phyloP scores from a whole-genome alignment of 495 filamentous ascomycete genomes.

The Penicillium canescens region DNA sequence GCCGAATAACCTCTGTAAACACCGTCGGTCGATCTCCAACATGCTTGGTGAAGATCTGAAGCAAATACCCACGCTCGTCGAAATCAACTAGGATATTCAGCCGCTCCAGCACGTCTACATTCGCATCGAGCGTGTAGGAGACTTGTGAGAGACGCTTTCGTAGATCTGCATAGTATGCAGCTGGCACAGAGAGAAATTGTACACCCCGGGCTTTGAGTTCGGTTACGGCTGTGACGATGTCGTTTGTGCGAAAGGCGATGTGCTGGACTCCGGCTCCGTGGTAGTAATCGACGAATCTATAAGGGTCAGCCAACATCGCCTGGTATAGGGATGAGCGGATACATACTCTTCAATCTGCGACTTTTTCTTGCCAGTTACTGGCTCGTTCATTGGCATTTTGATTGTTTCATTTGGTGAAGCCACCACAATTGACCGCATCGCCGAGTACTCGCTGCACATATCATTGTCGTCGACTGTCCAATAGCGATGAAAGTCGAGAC shows the following conservation, averaged over 20 bases:
- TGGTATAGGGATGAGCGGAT: neutral
- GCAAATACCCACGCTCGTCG: slow-evolving; percentile 76
- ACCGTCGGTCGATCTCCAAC: slow-evolving; percentile 83
- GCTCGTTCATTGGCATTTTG: slow-evolving; percentile 93
- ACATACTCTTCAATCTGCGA: slow-evolving; percentile 78
- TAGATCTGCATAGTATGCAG: slow-evolving; percentile 71
- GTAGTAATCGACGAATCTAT: slow-evolving; percentile 68
- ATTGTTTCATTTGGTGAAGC: slow-evolving; percentile 67
- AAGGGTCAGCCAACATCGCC: neutral
- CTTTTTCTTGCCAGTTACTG: slow-evolving; percentile 71
- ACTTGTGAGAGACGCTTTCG: slow-evolving; percentile 51
- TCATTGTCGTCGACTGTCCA: slow-evolving; percentile 80
- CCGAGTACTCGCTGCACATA: slow-evolving; percentile 78
- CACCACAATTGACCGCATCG: slow-evolving; percentile 78
- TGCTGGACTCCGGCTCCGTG: slow-evolving; percentile 78
- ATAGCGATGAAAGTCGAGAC: slow-evolving; percentile 81
- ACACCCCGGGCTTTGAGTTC: slow-evolving; percentile 68
- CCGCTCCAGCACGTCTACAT: slow-evolving; percentile 64
- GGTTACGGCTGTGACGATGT: slow-evolving; percentile 66
- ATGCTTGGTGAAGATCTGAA: slow-evolving; percentile 82
- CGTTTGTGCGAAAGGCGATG: slow-evolving; percentile 71
- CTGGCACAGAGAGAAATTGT: slow-evolving; percentile 74
- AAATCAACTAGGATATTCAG: slow-evolving; percentile 82
- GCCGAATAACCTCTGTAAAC: slow-evolving; percentile 83
- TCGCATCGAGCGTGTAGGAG: slow-evolving; percentile 56